Base-by-base conservation (phyloP, 176 grass and related monocot species). In the Melocanna baccifera region DNA sequence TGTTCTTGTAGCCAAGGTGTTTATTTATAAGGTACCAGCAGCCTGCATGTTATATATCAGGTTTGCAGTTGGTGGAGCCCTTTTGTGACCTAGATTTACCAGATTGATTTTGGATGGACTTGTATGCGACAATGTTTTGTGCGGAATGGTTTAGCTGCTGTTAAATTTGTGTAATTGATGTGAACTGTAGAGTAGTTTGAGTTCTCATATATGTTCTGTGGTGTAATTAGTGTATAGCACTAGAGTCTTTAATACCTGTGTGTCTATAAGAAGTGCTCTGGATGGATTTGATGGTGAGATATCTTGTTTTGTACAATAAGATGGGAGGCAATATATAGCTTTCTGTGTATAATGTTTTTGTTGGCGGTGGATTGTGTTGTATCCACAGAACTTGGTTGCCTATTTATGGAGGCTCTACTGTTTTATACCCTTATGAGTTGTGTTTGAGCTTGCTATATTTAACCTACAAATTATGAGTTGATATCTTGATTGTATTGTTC, bases 21-120 rank as follows among this genome's bases (percentile, higher is more conserved):
- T 46, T 46, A 18, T 73, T 9, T 62, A 50, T n/a, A 61, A 48
- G 48, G 39, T 80, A 79, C 18, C 34, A 80, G 67, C 72, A 73
- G 67, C 43, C 12, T 47, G 26, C 20, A 12, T 85, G 25, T 62
- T 9, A 42, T 78, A 41, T 83, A 68, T 16, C 5, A 39, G 39
- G 15, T 70, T 42, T 42, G 23, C 56, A 64, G 48, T 51, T 10
- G 15, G 4, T 71, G 43, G 32, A 40, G 22, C 19, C 22, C 37
- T 56, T 41, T 41, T 39, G 12, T 81, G 47, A 34, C 78, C 22
- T 14, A 41, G 22, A 81, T 69, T 68, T 50, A 50, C 75, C 29
- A 56, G 7, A 55, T 40, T 63, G 14, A 32, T 19, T 80, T 28
- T 72, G 32, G 56, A 63, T 73, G 12, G 12, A 29, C 4, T 47